phyloP scores from a whole-genome alignment of 129 eudicot species.

The Kitagawia praeruptora region DNA sequence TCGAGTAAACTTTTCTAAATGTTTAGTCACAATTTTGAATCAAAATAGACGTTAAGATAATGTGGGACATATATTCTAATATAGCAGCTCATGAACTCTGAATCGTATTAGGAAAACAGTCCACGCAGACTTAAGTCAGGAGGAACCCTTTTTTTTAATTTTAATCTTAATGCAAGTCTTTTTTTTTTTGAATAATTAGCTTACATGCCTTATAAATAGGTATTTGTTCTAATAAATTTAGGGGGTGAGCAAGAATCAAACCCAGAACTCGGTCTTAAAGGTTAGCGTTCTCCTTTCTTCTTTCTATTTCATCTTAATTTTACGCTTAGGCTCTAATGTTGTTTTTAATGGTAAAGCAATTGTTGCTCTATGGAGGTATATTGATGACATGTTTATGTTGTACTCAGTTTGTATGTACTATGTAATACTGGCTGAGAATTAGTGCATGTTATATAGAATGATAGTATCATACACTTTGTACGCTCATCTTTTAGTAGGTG shows the following conservation, averaged over 20 bases:
- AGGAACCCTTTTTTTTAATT: background rate
- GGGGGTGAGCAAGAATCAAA: too few species aligned
- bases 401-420: background rate
- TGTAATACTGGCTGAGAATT: background rate
- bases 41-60: background rate
- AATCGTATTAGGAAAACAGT: background rate
- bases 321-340: background rate
- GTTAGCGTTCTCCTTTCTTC: slow-evolving; percentile 21
- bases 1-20: too few species aligned
- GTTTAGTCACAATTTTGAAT: too few species aligned
- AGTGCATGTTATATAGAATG: background rate
- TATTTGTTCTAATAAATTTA: too few species aligned
- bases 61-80: background rate
- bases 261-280: slow-evolving; percentile 44
- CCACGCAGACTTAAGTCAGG: background rate
- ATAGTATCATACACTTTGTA: background rate
- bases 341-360: background rate
- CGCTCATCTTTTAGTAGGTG: background rate
- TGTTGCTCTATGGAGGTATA: background rate
- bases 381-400: background rate
- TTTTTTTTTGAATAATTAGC: too few species aligned
- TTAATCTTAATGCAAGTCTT: too few species aligned
- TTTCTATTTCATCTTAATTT: background rate
- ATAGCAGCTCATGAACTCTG: background rate
- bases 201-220: too few species aligned